A percentile compares a stretch with the other conserved stretches of the same genome.
These are phyloP conservation scores for Penicillium tannophilum DNA, from an alignment of 495 filamentous ascomycete genomes.

Conservation along the genomic window DNA sequence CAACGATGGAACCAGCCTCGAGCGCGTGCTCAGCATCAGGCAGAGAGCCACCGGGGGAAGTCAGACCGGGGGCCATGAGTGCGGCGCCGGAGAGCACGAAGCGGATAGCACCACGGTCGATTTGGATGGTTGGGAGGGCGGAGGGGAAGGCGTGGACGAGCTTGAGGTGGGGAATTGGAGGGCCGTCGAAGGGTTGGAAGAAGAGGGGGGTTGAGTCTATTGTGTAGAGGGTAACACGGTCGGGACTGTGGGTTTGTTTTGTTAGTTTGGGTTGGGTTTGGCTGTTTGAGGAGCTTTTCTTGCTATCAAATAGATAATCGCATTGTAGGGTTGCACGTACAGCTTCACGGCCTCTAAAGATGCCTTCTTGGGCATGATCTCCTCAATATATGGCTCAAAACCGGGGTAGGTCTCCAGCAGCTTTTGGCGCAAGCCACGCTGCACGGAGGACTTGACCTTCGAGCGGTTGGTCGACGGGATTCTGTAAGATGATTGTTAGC, in stretches of 20 bases:
- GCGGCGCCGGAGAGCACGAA: conserved; percentile 92
- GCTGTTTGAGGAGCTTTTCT: background rate
- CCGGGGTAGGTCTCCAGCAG: conserved; percentile 82
- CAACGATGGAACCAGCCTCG: conserved; percentile 77
- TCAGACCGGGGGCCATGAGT: conserved; percentile 93
- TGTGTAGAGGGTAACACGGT: conserved; percentile 83
- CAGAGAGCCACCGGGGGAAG: conserved; percentile 74
- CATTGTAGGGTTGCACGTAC: conserved; percentile 33
- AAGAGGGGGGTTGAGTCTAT: conserved; percentile 77
- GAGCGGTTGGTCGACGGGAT: conserved; percentile 79
- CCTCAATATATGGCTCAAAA: conserved; percentile 87
- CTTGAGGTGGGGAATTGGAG: conserved; percentile 75
- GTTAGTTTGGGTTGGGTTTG: background rate
- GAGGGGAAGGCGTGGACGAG: conserved; percentile 66
- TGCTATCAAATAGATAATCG: background rate
- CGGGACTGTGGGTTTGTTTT: conserved; percentile 57
- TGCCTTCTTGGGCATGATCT: conserved; percentile 94
- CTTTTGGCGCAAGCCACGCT: conserved; percentile 80
- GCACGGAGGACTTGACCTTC: conserved; percentile 96
- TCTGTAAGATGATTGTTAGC: conserved; percentile 43
- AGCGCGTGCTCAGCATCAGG: conserved; percentile 61
- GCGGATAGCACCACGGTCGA: conserved; percentile 94
- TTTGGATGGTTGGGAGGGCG: conserved; percentile 55
- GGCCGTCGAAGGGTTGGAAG: conserved; percentile 85
- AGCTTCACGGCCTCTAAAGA: conserved; percentile 90